A percentile compares a stretch with the other conserved stretches of the same genome.
These are phyloP conservation scores for Discostella stelligeroides DNA, from an alignment of 108 stramenopile genomes.

Conservation along the genomic window DNA sequence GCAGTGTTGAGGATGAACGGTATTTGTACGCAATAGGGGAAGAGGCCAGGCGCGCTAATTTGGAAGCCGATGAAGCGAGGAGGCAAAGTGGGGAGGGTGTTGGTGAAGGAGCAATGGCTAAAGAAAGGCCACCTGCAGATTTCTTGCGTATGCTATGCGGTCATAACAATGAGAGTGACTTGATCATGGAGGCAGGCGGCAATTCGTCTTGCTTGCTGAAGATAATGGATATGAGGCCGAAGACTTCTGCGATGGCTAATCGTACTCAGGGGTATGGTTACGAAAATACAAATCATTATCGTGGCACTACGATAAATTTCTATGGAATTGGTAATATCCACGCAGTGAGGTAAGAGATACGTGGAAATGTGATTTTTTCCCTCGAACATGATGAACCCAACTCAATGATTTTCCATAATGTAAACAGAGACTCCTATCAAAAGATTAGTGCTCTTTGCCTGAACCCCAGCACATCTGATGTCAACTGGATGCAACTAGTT, in stretches of 20 bases:
- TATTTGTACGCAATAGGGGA: constrained; percentile 77
- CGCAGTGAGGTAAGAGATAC: constrained; percentile 52
- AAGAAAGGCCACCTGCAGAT: constrained; percentile 24
- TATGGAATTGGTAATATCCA: constrained; percentile 91
- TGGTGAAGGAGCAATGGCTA: background rate
- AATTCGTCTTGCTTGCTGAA: constrained; percentile 63
- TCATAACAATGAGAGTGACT: constrained; percentile 49
- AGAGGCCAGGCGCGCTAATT: constrained; percentile 68
- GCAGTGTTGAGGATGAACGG: constrained; percentile 83
- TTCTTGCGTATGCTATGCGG: constrained; percentile 64
- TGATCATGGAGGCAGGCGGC: constrained; percentile 41
- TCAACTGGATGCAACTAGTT: constrained; percentile 76
- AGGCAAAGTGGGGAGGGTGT: constrained; percentile 28
- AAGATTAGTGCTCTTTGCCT: constrained; percentile 71
- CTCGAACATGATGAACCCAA: background rate
- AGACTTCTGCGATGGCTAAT: constrained; percentile 87
- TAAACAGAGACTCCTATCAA: constrained; percentile 71
- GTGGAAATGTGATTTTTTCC: background rate
- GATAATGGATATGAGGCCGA: constrained; percentile 89
- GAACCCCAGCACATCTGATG: constrained; percentile 51
- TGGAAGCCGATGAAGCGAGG: constrained; percentile 33
- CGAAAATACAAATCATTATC: constrained; percentile 88
- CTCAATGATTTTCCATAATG: background rate
- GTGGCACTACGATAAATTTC: constrained; percentile 77
- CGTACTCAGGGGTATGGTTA: constrained; percentile 89